These are phyloP conservation scores for Mariannaea sp. DNA, from an alignment of 2,329 filamentous ascomycete genomes.

Conservation along the genomic window DNA sequence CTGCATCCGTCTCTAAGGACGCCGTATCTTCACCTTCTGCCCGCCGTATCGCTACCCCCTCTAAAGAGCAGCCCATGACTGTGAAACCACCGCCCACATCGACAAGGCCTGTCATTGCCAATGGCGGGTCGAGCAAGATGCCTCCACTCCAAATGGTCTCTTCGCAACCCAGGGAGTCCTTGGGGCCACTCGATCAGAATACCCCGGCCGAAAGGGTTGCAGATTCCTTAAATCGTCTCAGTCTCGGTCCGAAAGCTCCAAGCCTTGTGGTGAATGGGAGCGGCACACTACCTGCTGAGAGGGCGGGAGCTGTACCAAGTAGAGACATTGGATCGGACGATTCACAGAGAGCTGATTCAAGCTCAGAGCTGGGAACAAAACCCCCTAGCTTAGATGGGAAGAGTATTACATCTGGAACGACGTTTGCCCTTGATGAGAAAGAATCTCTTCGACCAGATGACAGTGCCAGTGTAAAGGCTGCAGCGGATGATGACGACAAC, in stretches of 20 bases:
- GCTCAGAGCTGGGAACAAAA: slow-evolving; percentile 73
- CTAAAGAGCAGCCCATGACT: slow-evolving; percentile 33
- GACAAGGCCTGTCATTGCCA: slow-evolving; percentile 35
- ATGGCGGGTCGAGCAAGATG: slow-evolving; percentile 32
- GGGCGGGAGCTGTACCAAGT: slow-evolving; percentile 40
- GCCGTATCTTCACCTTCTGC: slow-evolving; percentile 37
- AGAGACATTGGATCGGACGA: slow-evolving; percentile 59
- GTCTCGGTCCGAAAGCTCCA: slow-evolving; percentile 39
- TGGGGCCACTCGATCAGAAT: slow-evolving; percentile 22
- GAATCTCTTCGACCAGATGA: slow-evolving; percentile 94
- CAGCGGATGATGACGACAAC: slow-evolving; percentile 86
- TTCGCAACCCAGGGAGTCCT: slow-evolving; percentile 25
- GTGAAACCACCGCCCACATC: slow-evolving; percentile 24
- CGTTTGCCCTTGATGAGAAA: slow-evolving; percentile 96
- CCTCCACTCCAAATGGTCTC: slow-evolving; percentile 25
- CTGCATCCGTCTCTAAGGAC: slow-evolving; percentile 49
- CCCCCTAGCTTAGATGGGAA: slow-evolving; percentile 91
- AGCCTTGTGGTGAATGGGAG: slow-evolving; percentile 57
- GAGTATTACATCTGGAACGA: slow-evolving; percentile 91
- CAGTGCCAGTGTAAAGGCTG: slow-evolving; percentile 87
- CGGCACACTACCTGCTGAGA: slow-evolving; percentile 46
- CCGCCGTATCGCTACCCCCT: slow-evolving; percentile 34
- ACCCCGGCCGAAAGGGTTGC: slow-evolving; percentile 36
- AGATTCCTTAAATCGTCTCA: slow-evolving; percentile 40
- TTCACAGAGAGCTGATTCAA: slow-evolving; percentile 64